Conservation (phyloP, 225 moss, liverwort and hornwort species). For the Neckera pumila region DNA sequence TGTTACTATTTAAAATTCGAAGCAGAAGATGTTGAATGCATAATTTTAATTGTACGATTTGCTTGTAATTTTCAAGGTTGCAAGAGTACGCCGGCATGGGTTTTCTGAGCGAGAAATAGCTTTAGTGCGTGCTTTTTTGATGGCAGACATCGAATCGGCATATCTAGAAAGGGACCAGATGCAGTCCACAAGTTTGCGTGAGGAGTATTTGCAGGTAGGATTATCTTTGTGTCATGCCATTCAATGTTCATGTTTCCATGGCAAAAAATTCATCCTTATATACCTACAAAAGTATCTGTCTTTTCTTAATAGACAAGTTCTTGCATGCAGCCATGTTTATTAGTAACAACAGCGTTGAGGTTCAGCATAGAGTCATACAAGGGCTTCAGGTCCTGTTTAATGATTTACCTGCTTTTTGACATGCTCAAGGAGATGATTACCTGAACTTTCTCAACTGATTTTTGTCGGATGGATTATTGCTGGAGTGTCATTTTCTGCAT, state of each 20-base stretch:
- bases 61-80: conserved; percentile 39
- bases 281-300: background rate
- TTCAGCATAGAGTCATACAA: background rate
- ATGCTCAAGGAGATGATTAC: background rate
- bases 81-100: conserved; percentile 77
- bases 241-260: background rate
- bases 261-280: background rate
- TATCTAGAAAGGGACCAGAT: conserved; percentile 94
- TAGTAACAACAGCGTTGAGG: background rate
- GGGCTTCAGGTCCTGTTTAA: background rate
- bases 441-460: background rate
- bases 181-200: conserved; percentile 86
- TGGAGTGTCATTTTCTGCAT: background rate
- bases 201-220: conserved; percentile 85
- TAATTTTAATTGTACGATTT: background rate
- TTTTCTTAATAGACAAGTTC: background rate
- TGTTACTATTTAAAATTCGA: background rate
- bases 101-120: conserved; percentile 96
- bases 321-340: background rate
- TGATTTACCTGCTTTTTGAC: background rate
- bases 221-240: background rate
- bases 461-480: background rate
- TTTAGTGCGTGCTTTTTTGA: conserved; percentile 76
- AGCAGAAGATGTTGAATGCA: background rate
- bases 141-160: conserved; percentile 94